Evolutionary conservation across 768 basidiomycete species (phyloP).

Genomic region (Xerocomellus chrysenteron): DNA sequence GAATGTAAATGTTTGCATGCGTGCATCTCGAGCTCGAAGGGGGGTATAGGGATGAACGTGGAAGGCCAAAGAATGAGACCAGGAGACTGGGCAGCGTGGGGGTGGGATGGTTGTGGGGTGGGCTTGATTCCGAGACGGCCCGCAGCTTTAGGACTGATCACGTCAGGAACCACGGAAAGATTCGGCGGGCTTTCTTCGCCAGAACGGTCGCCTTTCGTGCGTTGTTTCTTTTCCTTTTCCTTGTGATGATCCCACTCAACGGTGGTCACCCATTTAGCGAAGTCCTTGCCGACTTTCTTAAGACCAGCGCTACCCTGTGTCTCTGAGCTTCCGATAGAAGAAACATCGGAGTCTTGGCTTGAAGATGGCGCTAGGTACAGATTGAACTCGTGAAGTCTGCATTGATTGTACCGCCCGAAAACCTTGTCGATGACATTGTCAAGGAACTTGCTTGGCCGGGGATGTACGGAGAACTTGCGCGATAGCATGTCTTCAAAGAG

Average conservation of each 20-base stretch:
- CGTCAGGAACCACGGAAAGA: slow-evolving; percentile 27
- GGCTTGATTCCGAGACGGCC: slow-evolving; percentile 36
- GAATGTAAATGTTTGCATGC: slow-evolving; percentile 68
- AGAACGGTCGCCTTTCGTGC: slow-evolving; percentile 24
- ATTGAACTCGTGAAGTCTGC: slow-evolving; percentile 48
- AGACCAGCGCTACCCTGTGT: slow-evolving; percentile 19
- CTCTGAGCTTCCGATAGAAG: slow-evolving; percentile 27
- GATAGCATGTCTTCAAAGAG: slow-evolving; percentile 61
- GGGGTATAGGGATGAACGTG: slow-evolving; percentile 56
- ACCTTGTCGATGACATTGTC: slow-evolving; percentile 41
- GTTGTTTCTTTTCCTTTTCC: slow-evolving; percentile 26
- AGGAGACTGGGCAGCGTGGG: slow-evolving; percentile 51
- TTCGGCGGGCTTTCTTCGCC: slow-evolving; percentile 24
- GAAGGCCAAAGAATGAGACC: slow-evolving; percentile 61
- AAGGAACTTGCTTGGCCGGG: slow-evolving; percentile 52
- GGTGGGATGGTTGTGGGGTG: slow-evolving; percentile 16
- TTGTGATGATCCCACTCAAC: slow-evolving; percentile 38
- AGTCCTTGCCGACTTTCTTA: slow-evolving; percentile 33
- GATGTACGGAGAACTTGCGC: slow-evolving; percentile 49
- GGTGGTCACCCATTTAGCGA: slow-evolving; percentile 36
- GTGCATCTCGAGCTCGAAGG: slow-evolving; percentile 71
- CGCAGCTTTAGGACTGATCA: slow-evolving; percentile 37
- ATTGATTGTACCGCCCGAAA: slow-evolving; percentile 50
- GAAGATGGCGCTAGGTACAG: slow-evolving; percentile 55
- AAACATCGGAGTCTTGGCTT: slow-evolving; percentile 18